Percentiles rank a stretch among this genome's conserved stretches.
Evolutionary conservation across 345 rosid species (phyloP).

Genomic region (Populus alba): DNA sequence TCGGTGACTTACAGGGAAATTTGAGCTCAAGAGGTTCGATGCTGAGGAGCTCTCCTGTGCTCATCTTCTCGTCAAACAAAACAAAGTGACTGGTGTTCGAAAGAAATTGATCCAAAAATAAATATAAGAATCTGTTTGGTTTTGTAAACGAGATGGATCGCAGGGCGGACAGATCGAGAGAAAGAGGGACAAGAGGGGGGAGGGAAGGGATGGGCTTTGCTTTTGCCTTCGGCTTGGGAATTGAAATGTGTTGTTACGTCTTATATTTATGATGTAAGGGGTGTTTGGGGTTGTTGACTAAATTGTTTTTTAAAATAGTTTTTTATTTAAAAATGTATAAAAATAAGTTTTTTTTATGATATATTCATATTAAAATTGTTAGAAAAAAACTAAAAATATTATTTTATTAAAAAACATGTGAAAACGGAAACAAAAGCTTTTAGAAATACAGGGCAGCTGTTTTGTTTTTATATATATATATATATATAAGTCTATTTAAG

Average conservation of each 20-base stretch:
- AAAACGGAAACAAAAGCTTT: too few species aligned
- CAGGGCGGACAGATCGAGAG: conserved; percentile 7
- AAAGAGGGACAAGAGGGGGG: neutral
- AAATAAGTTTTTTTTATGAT: too few species aligned
- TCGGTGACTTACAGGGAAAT: conserved; percentile 51
- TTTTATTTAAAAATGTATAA: too few species aligned
- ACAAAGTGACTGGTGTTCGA: neutral
- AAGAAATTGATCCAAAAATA: conserved; percentile 19
- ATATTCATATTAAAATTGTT: too few species aligned
- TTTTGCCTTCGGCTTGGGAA: neutral
- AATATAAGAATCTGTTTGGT: neutral
- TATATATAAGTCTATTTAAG: too few species aligned
- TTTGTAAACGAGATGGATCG: neutral
- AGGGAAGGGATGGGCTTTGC: neutral
- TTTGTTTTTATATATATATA: too few species aligned
- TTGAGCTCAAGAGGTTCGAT: conserved; percentile 79
- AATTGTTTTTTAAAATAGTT: too few species aligned
- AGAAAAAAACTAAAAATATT: too few species aligned
- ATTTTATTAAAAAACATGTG: too few species aligned
- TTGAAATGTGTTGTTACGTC: neutral
- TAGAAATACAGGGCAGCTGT: neutral
- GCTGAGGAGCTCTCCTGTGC: conserved; percentile 65
- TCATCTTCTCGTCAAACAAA: conserved; percentile 38
- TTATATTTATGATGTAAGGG: too few species aligned
- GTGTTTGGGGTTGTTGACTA: neutral